Percentiles rank a stretch among this genome's conserved stretches.
phyloP scores from a whole-genome alignment of 345 rosid species.

The Euphorbia peplus region DNA sequence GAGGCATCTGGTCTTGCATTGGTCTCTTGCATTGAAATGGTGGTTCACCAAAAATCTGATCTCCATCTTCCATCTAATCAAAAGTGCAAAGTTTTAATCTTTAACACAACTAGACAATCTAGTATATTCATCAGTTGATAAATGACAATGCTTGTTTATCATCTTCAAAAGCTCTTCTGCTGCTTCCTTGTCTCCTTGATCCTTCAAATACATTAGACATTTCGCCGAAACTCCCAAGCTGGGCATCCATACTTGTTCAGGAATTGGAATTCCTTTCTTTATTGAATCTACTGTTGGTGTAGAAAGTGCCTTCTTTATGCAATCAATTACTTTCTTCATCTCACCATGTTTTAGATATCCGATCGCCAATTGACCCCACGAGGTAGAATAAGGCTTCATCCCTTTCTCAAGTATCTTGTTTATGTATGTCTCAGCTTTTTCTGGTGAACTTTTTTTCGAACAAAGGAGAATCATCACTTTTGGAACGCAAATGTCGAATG shows the following conservation, averaged over 20 bases:
- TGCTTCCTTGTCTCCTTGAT: not conserved
- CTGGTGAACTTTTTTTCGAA: not conserved
- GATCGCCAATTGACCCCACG: not conserved
- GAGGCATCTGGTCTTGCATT: not conserved
- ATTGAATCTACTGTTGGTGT: not conserved
- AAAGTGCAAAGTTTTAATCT: not conserved
- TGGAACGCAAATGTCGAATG: not conserved
- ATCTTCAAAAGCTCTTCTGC: constrained; percentile 1
- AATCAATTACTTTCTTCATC: not conserved
- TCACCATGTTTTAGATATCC: not conserved
- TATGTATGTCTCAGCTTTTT: not conserved
- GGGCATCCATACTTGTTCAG: not conserved
- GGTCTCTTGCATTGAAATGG: too few relatives aligned
- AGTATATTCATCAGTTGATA: not conserved
- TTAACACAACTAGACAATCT: not conserved
- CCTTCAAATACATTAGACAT: not conserved
- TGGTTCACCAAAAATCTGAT: too few relatives aligned
- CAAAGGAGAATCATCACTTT: not conserved
- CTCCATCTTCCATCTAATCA: too few relatives aligned
- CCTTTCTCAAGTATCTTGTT: not conserved
- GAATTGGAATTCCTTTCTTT: not conserved
- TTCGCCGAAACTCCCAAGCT: not conserved
- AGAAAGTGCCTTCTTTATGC: too few relatives aligned
- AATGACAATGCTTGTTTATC: not conserved
- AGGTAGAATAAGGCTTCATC: not conserved